Percentiles rank a stretch among this genome's conserved stretches.
Evolutionary conservation across 2,329 filamentous ascomycete species (phyloP).

Genomic region (Neonectria ditissima): DNA sequence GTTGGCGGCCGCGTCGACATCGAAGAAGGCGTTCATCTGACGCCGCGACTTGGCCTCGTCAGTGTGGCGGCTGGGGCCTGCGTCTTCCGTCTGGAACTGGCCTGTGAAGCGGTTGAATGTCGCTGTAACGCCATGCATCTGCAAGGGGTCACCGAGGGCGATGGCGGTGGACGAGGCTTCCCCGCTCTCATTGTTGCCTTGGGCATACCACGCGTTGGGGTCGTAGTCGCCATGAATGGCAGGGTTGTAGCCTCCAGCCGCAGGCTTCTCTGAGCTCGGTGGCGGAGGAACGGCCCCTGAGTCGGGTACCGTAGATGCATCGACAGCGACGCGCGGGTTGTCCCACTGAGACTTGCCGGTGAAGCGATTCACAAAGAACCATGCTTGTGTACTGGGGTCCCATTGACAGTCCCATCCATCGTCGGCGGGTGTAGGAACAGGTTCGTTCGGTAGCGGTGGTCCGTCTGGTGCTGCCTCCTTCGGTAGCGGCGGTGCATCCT

Average conservation of each 20-base stretch:
- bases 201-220: constrained; percentile 93
- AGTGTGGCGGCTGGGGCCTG: constrained; percentile 80
- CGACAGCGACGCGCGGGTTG: constrained; percentile 79
- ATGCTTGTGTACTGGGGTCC: constrained; percentile 76
- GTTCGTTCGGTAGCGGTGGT: constrained; percentile 58
- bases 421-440: constrained; percentile 66
- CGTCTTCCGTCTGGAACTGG: constrained; percentile 76
- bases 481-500: constrained; percentile 52
- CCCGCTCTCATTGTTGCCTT: constrained; percentile 58
- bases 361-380: constrained; percentile 88
- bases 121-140: constrained; percentile 74
- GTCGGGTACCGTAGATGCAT: constrained; percentile 48
- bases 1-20: constrained; percentile 94
- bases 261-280: constrained; percentile 52
- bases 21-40: constrained; percentile 95
- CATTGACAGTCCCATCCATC: constrained; percentile 86
- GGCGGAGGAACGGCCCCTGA: constrained; percentile 47
- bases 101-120: constrained; percentile 95
- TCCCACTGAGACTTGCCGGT: constrained; percentile 84
- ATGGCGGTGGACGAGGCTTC: constrained; percentile 42
- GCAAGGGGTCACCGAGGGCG: constrained; percentile 53
- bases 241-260: constrained; percentile 88
- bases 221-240: constrained; percentile 97
- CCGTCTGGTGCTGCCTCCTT: constrained; percentile 46
- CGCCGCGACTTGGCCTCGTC: constrained; percentile 88